Conservation (phyloP, 345 rosid genomes). For the Eucalyptus regnans region DNA sequence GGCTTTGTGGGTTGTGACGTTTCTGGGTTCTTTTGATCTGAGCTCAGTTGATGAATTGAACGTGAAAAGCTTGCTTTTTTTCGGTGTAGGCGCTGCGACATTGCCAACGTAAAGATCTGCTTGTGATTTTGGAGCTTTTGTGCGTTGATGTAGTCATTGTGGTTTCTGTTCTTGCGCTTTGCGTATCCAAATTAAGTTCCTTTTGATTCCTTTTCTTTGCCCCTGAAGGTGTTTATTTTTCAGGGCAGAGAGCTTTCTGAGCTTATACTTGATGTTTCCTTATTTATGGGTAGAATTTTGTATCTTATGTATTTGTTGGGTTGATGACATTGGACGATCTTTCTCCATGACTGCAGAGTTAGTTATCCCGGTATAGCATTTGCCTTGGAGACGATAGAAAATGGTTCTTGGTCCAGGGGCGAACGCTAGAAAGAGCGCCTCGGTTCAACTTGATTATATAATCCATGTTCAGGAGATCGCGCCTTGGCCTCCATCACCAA, state of each 20-base stretch:
- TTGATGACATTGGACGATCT: neutral
- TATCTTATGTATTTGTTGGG: neutral
- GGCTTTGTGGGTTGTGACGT: neutral
- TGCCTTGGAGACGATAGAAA: neutral
- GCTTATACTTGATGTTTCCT: neutral
- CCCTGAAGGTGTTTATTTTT: neutral
- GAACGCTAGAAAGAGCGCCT: slow-evolving; percentile 26
- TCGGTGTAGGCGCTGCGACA: neutral
- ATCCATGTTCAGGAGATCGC: slow-evolving; percentile 69
- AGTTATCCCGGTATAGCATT: neutral
- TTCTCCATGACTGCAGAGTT: neutral
- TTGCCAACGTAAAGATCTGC: neutral
- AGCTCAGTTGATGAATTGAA: neutral
- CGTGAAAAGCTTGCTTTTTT: neutral
- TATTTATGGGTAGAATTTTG: neutral
- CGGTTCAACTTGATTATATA: slow-evolving; percentile 42
- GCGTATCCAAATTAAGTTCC: neutral
- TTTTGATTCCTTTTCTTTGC: neutral
- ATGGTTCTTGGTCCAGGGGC: slow-evolving; percentile 62
- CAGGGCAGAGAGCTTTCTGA: neutral
- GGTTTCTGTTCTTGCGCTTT: neutral
- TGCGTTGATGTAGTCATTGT: neutral
- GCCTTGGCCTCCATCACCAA: slow-evolving; percentile 97
- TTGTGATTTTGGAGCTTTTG: neutral
- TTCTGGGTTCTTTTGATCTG: neutral